Base-by-base conservation (phyloP, 2,329 filamentous ascomycete species). In the Lecanosticta acicola region DNA sequence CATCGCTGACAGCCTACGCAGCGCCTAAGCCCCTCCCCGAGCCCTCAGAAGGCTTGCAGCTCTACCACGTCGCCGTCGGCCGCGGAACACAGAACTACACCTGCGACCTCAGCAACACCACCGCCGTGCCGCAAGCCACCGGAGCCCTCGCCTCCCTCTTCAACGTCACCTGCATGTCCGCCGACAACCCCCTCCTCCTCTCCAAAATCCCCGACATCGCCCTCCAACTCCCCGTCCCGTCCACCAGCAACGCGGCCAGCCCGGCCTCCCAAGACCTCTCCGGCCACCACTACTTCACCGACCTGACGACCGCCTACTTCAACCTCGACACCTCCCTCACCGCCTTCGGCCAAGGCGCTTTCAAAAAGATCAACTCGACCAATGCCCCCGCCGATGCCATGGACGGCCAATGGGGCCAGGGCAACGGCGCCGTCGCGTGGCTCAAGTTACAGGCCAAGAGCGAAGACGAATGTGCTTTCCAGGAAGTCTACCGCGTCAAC, bases 41-140 rank as follows among this genome's bases (percentile, higher is more conserved):
- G 5, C 80, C 81, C 11, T 69, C 79, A 0, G 55, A 71, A 4
- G 85, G 83, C 45, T 72, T 87, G 21, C 71, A 63, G 3, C 74
- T 94, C 41, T 77, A 80, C 62, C 87, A 94, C 68, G 84, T 96
- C 44, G 87, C 85, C 62, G 74, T 96, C 51, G 91, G 91, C 59
- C 83, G 87, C 36, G 91, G 91, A 49, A 93, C 86, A 5, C 83
- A 96, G 71, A 96, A 96, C 76, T 97, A 96, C 74, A 94, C 87
- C 41, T 96, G 91, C 74, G 70, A 76, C 43, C 53, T 64, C 2
- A 49, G 56, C 46, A 78, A 84, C 57, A 63, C 78, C 1, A 77
- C 77, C 3, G 77, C 80, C 0, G 70, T 69, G 0, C 90, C 91
- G 11, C 73, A 72, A 8, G 74, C 82, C 14, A 67, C 74, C 40